Conservation (phyloP, 2,329 filamentous ascomycete genomes). For the Diplodia sapinea region DNA sequence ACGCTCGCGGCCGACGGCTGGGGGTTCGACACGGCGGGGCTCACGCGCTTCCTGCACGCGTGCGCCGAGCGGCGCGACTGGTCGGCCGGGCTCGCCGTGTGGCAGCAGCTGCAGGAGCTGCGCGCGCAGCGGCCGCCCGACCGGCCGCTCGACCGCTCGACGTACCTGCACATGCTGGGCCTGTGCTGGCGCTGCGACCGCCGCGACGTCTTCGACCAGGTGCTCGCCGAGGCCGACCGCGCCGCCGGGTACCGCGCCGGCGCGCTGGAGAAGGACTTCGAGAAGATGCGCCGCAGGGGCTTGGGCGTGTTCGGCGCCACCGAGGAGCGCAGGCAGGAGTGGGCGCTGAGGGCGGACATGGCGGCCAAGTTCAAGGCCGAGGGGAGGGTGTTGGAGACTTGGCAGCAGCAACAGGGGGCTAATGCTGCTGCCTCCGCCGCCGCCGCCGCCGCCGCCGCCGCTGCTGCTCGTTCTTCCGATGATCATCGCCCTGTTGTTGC, state of each 20-base stretch:
- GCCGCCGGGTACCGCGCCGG: slow-evolving; percentile 1
- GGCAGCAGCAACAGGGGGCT: too few relatives aligned
- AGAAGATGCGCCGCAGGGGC: slow-evolving; percentile 10
- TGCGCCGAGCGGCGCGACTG: slow-evolving; percentile 50
- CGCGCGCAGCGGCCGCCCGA: background rate
- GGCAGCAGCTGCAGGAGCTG: slow-evolving; percentile 51
- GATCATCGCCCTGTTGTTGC: too few relatives aligned
- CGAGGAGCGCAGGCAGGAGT: background rate
- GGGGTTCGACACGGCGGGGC: slow-evolving; percentile 50
- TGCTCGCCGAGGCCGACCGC: slow-evolving; percentile 14
- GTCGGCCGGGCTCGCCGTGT: slow-evolving; percentile 47
- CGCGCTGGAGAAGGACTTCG: slow-evolving; percentile 14
- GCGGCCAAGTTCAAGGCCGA: slow-evolving; percentile 4
- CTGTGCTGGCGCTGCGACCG: slow-evolving; percentile 25
- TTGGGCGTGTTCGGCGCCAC: background rate
- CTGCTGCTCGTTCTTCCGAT: too few relatives aligned
- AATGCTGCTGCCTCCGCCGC: background rate
- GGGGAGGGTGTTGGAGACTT: background rate
- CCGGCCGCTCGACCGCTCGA: slow-evolving; percentile 14
- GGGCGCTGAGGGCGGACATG: background rate
- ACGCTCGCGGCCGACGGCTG: slow-evolving; percentile 54
- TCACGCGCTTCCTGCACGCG: slow-evolving; percentile 49
- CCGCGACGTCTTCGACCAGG: slow-evolving; percentile 1
- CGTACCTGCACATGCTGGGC: slow-evolving; percentile 29
- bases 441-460: background rate